Conservation (phyloP, 495 filamentous ascomycete genomes). For the Penicillium arizonense region DNA sequence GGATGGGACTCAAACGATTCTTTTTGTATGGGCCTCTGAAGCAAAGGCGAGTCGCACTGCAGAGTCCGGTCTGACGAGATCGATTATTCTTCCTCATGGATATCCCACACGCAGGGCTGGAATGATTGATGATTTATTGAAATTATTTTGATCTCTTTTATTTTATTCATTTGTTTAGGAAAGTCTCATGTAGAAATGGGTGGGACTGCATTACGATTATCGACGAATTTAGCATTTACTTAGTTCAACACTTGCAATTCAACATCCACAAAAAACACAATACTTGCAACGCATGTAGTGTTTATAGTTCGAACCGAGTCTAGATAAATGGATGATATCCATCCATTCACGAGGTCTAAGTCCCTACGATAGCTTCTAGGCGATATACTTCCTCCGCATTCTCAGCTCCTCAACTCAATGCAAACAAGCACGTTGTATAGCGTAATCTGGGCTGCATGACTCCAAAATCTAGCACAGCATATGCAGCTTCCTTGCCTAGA, state of each 20-base stretch:
- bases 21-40: constrained; percentile 27
- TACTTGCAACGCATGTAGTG: too few relatives aligned
- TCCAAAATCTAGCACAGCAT: constrained; percentile 3
- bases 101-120: neutral
- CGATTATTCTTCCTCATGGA: neutral
- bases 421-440: neutral
- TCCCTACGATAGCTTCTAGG: too few relatives aligned
- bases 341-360: too few relatives aligned
- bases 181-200: neutral
- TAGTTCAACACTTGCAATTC: neutral
- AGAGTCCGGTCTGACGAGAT: constrained; percentile 25
- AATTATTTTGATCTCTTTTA: neutral
- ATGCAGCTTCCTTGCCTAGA: neutral
- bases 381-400: neutral
- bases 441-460: neutral
- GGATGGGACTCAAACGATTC: constrained; percentile 50
- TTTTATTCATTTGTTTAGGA: neutral
- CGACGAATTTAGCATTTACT: neutral
- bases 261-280: neutral
- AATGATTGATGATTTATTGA: neutral
- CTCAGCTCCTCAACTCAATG: too few relatives aligned
- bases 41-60: constrained; percentile 9
- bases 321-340: too few relatives aligned
- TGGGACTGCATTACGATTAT: neutral
- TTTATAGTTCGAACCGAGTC: too few relatives aligned